Conservation (phyloP, 352 stramenopile species). For the Hyaloperonospora brassicae region DNA sequence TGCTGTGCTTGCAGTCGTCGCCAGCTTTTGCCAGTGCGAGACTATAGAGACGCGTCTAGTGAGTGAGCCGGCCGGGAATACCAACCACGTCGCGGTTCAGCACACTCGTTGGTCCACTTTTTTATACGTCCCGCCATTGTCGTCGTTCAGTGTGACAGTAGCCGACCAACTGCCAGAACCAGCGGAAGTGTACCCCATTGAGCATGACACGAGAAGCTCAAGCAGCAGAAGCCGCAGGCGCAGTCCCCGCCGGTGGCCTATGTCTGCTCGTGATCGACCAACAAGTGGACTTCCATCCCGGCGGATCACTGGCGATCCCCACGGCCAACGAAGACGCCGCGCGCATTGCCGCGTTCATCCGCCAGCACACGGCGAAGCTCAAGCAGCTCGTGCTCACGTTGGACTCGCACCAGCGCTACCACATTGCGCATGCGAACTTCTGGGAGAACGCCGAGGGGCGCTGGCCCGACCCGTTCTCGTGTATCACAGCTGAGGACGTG, state of each 20-base stretch:
- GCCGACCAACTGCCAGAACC: too few relatives aligned
- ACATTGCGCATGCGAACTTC: constrained; percentile 93
- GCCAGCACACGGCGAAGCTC: constrained; percentile 43
- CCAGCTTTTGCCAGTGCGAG: constrained; percentile 21
- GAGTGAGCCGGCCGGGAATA: neutral
- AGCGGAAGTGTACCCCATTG: neutral
- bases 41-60: constrained; percentile 20
- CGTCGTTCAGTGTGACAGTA: too few relatives aligned
- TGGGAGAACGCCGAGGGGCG: constrained; percentile 72
- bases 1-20: constrained; percentile 35
- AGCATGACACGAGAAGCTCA: constrained; percentile 25
- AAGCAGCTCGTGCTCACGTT: constrained; percentile 91
- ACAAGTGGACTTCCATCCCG: constrained; percentile 94
- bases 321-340: constrained; percentile 85
- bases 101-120: neutral
- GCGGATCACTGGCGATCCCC: constrained; percentile 92
- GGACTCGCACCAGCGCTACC: constrained; percentile 92
- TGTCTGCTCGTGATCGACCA: constrained; percentile 92
- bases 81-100: neutral
- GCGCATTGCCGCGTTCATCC: constrained; percentile 87
- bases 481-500: constrained; percentile 86
- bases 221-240: constrained; percentile 33
- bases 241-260: constrained; percentile 39
- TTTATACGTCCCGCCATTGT: too few relatives aligned
- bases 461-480: constrained; percentile 87